Evolutionary conservation across 2,329 filamentous ascomycete species (phyloP).

Genomic region (Pestalotiopsis fici): DNA sequence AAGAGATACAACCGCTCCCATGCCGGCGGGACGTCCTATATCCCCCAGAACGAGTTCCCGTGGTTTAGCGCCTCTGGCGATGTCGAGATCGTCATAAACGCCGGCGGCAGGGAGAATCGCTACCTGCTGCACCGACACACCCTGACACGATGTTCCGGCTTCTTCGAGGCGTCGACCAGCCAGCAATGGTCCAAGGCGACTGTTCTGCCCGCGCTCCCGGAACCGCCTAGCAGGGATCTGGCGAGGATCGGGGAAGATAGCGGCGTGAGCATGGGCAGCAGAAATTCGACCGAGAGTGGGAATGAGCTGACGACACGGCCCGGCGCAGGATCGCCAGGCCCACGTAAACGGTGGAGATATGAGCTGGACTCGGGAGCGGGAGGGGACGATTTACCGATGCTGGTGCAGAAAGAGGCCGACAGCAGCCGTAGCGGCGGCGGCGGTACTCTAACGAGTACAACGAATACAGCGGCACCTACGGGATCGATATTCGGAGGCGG

Average conservation of each 20-base stretch:
- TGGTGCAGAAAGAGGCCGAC: slow-evolving; percentile 73
- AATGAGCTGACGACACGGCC: slow-evolving; percentile 34
- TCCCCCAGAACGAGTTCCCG: slow-evolving; percentile 87
- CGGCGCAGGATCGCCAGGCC: slow-evolving; percentile 35
- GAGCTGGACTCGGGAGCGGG: slow-evolving; percentile 78
- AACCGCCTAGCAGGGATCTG: slow-evolving; percentile 43
- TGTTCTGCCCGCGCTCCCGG: slow-evolving; percentile 29
- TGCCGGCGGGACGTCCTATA: slow-evolving; percentile 68
- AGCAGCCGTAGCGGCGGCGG: slow-evolving; percentile 18
- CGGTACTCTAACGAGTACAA: slow-evolving; percentile 11
- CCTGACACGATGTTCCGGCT: slow-evolving; percentile 85
- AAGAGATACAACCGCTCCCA: slow-evolving; percentile 83
- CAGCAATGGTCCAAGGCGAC: slow-evolving; percentile 69
- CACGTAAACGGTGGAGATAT: slow-evolving; percentile 76
- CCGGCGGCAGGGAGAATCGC: slow-evolving; percentile 71
- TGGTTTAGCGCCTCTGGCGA: slow-evolving; percentile 89
- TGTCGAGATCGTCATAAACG: slow-evolving; percentile 77
- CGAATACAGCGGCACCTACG: slow-evolving; percentile 19
- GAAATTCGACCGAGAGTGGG: slow-evolving; percentile 32
- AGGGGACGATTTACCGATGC: slow-evolving; percentile 79
- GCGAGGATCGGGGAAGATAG: slow-evolving; percentile 53
- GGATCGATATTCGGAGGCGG: slow-evolving; percentile 60
- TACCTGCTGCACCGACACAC: slow-evolving; percentile 89
- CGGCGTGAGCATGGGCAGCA: slow-evolving; percentile 34
- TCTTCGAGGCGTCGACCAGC: slow-evolving; percentile 86